These are phyloP conservation scores for Silene conica DNA, from an alignment of 148 eudicot species.

Conservation along the genomic window DNA sequence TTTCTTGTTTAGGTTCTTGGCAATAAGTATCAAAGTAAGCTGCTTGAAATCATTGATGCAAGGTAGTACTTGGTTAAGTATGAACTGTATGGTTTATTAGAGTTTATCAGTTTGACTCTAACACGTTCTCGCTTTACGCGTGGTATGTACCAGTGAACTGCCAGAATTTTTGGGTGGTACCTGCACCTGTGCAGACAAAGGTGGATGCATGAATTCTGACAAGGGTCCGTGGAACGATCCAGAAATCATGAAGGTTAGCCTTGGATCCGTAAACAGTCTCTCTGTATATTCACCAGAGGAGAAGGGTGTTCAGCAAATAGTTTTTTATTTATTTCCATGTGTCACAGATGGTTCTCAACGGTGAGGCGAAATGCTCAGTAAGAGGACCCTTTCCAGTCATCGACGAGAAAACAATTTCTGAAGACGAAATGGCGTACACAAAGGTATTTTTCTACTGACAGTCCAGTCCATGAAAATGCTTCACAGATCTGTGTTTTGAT, in stretches of 20 bases:
- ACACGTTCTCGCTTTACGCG: not conserved
- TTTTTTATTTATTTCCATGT: not conserved
- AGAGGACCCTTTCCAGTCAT: constrained; percentile 44
- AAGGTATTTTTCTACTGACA: constrained; percentile 29
- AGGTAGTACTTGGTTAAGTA: constrained; percentile 53
- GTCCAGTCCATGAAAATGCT: not conserved
- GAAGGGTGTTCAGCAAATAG: no score
- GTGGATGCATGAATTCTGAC: constrained; percentile 85
- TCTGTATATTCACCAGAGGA: no score
- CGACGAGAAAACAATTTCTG: constrained; percentile 61
- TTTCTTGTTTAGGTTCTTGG: constrained; percentile 60
- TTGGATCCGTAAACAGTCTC: no score
- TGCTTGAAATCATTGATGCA: constrained; percentile 84
- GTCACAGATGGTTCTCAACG: constrained; percentile 78
- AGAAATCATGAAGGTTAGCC: constrained; percentile 70
- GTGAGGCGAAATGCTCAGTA: constrained; percentile 66
- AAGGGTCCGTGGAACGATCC: constrained; percentile 94
- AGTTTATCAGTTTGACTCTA: not conserved
- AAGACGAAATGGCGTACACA: constrained; percentile 40
- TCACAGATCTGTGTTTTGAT: not conserved
- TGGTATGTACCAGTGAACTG: constrained; percentile 53
- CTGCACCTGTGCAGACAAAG: constrained; percentile 76
- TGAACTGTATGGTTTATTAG: not conserved
- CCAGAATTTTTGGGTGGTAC: constrained; percentile 90
- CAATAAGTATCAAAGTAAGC: constrained; percentile 82